Evolutionary conservation across 176 grass and related monocot genomes (phyloP), one percentile per base, ranked within the genome.

Genomic region (Themeda triandra): DNA sequence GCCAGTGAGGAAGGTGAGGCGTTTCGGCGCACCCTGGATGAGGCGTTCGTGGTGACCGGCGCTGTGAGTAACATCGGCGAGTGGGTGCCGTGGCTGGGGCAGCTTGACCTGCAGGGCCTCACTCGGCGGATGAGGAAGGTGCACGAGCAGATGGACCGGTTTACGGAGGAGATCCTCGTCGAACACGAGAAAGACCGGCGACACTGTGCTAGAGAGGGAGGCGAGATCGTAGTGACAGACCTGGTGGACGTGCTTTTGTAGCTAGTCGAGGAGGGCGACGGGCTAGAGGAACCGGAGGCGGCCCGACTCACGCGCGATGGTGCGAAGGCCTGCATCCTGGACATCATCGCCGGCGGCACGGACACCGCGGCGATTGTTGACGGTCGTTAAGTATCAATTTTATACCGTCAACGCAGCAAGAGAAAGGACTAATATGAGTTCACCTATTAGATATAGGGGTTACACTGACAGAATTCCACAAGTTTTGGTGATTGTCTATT

Each of bases 51-150:
- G n/a, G 66, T 39, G 33, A 37, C 87, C 23, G 75, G 70, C 1
- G 56, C 58, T 8, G 67, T 87, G 42, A 78, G 30, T 40, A 91
- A 84, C 9, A 63, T 94, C 14, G 84, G 86, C 1, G 89, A 94
- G 76, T 91, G 80, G 46, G 80, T 94, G 5, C 86, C 92, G 0
- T 87, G 80, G 83, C 80, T 94, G 4, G 71, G 74, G 4, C 78
- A 64, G 65, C 69, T 94, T 21, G 92, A 94, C 46, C 1, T 89
- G 71, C 89, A 94, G 10, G 89, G 92, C 2, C 89, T 23, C 18
- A 29, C 35, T 8, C n/a, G 51, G 84, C 72, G 80, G 80, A 94
- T 89, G 92, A 92, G 75, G 80, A 64, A 29, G 19, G 3, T 94
- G 7, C 56, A 66, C 58, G 54, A 65, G 56, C 10, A 79, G 29